A percentile compares a stretch with the other conserved stretches of the same genome.
Conservation (phyloP, 2,329 filamentous ascomycete genomes). For the Neonectria magnoliae region DNA sequence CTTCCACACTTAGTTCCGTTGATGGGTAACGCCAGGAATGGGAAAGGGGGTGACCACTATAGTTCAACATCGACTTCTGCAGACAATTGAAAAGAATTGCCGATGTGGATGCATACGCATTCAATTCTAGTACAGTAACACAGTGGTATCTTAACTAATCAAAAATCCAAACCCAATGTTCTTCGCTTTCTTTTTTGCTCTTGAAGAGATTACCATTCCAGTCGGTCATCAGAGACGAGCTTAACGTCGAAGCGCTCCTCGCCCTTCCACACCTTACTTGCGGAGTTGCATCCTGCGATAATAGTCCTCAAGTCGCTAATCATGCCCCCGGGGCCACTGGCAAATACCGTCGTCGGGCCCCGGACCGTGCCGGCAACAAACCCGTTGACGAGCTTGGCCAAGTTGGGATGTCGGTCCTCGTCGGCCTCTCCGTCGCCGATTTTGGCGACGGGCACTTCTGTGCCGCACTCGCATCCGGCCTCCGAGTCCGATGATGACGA, state of each 20-base stretch:
- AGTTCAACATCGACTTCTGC: background rate
- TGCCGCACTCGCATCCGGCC: slow-evolving; percentile 40
- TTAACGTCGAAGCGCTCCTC: slow-evolving; percentile 65
- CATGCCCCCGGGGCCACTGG: slow-evolving; percentile 69
- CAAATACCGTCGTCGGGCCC: slow-evolving; percentile 66
- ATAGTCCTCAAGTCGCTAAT: slow-evolving; percentile 64
- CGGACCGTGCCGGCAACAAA: slow-evolving; percentile 59
- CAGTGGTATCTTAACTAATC: slow-evolving; percentile 37
- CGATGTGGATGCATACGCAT: background rate
- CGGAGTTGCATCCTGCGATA: slow-evolving; percentile 65
- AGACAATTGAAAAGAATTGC: background rate
- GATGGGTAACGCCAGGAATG: too few species aligned
- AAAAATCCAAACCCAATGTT: slow-evolving; percentile 19
- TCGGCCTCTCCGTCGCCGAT: slow-evolving; percentile 43
- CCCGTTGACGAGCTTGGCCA: slow-evolving; percentile 55
- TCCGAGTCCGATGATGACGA: slow-evolving; percentile 39
- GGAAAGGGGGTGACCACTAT: too few species aligned
- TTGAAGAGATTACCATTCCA: slow-evolving; percentile 56
- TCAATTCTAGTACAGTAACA: slow-evolving; percentile 8
- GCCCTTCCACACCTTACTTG: slow-evolving; percentile 65
- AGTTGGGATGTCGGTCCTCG: slow-evolving; percentile 55
- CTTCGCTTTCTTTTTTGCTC: slow-evolving; percentile 2
- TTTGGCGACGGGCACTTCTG: slow-evolving; percentile 44
- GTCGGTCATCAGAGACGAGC: slow-evolving; percentile 68
- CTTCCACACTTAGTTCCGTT: too few species aligned